A percentile compares a stretch with the other conserved stretches of the same genome.
phyloP scores from a whole-genome alignment of 1,139 yeast genomes.

The Diutina scorzettiae region DNA sequence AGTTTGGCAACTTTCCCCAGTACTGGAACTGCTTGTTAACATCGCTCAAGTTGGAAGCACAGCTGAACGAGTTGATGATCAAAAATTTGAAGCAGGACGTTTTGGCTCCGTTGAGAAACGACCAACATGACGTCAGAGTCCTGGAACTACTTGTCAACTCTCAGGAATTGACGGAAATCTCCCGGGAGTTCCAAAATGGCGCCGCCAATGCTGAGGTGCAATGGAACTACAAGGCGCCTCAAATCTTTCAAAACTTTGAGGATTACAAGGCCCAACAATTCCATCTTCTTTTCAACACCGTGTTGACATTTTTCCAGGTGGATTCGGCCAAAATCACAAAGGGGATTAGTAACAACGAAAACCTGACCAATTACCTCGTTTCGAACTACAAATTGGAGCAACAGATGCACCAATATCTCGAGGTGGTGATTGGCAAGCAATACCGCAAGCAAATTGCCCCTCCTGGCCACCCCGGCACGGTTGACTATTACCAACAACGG shows the following conservation, averaged over 20 bases:
- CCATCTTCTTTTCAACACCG: conserved; percentile 1
- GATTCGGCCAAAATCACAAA: conserved; percentile 2
- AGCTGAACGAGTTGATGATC: conserved; percentile 1
- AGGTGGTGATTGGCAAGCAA: not conserved
- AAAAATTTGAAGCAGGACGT: conserved; percentile 5
- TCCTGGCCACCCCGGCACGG: not conserved
- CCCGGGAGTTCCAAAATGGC: not conserved
- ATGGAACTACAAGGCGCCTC: conserved; percentile 6
- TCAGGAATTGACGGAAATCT: not conserved
- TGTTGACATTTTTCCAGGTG: conserved; percentile 3
- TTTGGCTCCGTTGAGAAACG: not conserved
- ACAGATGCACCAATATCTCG: conserved; percentile 4
- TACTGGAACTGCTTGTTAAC: conserved; percentile 5
- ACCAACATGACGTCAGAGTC: not conserved
- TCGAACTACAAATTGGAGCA: conserved; percentile 3
- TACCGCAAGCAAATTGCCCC: conserved; percentile 2
- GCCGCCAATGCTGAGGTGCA: conserved; percentile 1
- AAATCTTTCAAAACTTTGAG: not conserved
- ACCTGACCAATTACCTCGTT: conserved; percentile 5
- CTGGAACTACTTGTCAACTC: not conserved
- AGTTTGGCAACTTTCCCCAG: conserved; percentile 5
- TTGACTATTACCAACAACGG: not conserved
- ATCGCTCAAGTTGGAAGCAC: conserved; percentile 3
- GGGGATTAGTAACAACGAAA: not conserved
- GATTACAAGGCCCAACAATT: conserved; percentile 3